Base-by-base conservation (phyloP, 345 rosid species). In the Syzygium aqueum region DNA sequence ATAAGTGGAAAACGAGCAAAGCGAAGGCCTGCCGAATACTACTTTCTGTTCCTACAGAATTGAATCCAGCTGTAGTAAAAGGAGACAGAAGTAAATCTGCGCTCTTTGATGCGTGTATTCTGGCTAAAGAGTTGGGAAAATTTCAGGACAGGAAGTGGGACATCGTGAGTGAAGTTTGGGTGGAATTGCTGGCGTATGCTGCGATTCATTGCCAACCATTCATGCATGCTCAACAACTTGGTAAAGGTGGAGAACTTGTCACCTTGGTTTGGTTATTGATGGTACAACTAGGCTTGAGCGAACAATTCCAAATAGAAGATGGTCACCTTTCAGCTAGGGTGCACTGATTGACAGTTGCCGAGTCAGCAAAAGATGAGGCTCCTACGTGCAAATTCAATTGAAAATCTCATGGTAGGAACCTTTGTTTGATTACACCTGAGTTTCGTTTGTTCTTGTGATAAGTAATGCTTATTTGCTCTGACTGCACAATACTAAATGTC, bases 241-340 rank as follows among this genome's bases (percentile, higher is more conserved):
- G 94, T 57, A 86, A 87, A 85, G 96, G 96, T 0, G 94, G 95
- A 46, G 94, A 94, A 78, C 90, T 94, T 19, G 84, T 92, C 46
- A 90, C 90, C 73, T 91, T 89, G 33, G 63, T 56, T 56, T 56
- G 63, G 63, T 54, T 54, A 54, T 54, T 54, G 59, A 54, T 54
- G 59, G 59, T 92, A 49, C 95, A 94, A 88, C 87, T 93, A 25
- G 96, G 95, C 51, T 86, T 92, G 8, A 93, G 91, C 3, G 94
- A 94, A 23, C 94, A 94, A 78, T 89, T 91, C 85, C 90, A 90
- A 77, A 90, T 87, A 85, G 86, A 90, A 8, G 84, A 80, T 22
- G 93, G 89, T 11, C 90, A 91, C 88, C 89, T 91, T 49, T 89
- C 91, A 84, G 93, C 93, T 84, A 90, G 3, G 67, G 7, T 3